Evolutionary conservation across 2,329 filamentous ascomycete genomes (phyloP), one percentile per base, ranked within the genome.

Genomic region (Anthostomella pinea): DNA sequence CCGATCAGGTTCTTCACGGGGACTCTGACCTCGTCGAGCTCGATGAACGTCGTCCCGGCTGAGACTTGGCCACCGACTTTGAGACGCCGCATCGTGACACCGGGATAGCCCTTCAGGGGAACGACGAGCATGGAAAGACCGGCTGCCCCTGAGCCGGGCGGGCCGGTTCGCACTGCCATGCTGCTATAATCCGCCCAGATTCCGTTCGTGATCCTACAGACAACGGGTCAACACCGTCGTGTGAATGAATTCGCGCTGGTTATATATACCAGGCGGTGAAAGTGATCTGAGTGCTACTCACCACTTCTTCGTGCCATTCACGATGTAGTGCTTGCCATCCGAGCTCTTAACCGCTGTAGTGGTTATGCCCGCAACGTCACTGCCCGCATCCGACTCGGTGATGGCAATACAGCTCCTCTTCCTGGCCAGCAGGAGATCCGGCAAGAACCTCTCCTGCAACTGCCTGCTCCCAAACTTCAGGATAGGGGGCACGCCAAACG

Each of bases 281-380:
- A 30, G 14, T 4, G 7, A 3, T 13, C 8, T 21, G 21, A 24
- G 8, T 19, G 15, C 21, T 15, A 39, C 44, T 15, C 31, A 38
- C 84, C 85, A 89, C 64, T 89, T 87, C 73, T 88, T 88, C 0
- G 74, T 71, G n/a, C 84, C 84, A 39, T 85, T 87, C 30, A 88
- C 64, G 30, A 88, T 71, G 54, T 83, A 89, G 51, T 77, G 65
- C 56, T 79, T 80, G 8, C 83, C 83, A 52, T 83, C 79, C 0
- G 67, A 54, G 6, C 69, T 75, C 58, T 79, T 81, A 4, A 60
- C 66, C 2, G 84, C 85, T 0, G 78, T 84, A 0, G 84, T 87
- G 4, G 72, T 71, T 46, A 88, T 84, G 51, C 82, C 83, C 6
- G 83, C 81, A 2, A 89, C 85, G 55, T 89, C 85, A 34, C 75